Evolutionary conservation across 805 yeast species (phyloP).

Genomic region (Wickerhamomyces sydowiorum): DNA sequence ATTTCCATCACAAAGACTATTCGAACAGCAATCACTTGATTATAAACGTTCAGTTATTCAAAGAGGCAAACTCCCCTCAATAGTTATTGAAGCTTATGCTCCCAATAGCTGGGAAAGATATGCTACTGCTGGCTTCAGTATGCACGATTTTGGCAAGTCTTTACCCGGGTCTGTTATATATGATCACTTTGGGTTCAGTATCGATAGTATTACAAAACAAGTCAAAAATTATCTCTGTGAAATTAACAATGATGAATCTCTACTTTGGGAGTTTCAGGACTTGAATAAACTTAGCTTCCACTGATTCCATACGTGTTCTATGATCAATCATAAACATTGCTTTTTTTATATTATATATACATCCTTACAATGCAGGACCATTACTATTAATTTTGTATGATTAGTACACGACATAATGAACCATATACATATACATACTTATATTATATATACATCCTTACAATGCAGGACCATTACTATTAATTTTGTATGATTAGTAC

Average conservation of each 20-base stretch:
- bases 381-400: no score
- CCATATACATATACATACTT: no score
- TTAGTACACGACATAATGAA: no score
- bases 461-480: no score
- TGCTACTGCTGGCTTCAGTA: conserved; percentile 29
- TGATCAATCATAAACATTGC: no score
- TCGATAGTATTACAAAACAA: conserved; percentile 21
- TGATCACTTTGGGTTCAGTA: conserved; percentile 26
- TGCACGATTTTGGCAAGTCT: conserved; percentile 30
- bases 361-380: no score
- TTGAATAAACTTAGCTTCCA: conserved; percentile 10
- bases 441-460: no score
- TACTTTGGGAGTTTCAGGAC: conserved; percentile 26
- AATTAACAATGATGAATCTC: conserved; percentile 8
- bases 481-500: no score
- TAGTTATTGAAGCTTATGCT: conserved; percentile 30
- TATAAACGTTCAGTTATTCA: conserved; percentile 22
- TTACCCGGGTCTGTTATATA: conserved; percentile 28
- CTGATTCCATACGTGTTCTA: no score
- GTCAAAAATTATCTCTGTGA: conserved; percentile 21
- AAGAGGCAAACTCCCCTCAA: conserved; percentile 23
- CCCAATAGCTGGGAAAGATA: conserved; percentile 31
- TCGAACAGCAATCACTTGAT: conserved; percentile 23
- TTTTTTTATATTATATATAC: no score
- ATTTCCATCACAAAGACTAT: conserved; percentile 27